phyloP scores from a whole-genome alignment of 2,329 filamentous ascomycete genomes.

The Aspergillus cejpii region DNA sequence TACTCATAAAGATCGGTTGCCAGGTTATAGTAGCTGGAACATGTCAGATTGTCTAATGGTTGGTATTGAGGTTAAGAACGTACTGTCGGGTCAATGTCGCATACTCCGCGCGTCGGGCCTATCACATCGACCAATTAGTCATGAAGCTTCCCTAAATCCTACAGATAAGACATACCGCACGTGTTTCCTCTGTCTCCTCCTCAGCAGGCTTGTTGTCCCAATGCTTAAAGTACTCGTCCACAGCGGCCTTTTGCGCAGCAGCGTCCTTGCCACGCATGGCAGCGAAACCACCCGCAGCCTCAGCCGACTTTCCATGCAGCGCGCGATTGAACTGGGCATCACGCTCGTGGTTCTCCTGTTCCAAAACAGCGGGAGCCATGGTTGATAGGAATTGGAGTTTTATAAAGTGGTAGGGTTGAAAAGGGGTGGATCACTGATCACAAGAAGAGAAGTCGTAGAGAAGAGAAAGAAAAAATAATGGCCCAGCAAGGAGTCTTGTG shows the following conservation, averaged over 20 bases:
- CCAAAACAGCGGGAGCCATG: conserved; percentile 56
- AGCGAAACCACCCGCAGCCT: conserved; percentile 64
- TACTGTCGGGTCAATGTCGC: conserved; percentile 89
- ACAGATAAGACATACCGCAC: conserved; percentile 54
- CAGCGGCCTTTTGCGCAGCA: conserved; percentile 68
- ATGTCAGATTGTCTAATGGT: conserved; percentile 1
- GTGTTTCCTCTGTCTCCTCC: conserved; percentile 73
- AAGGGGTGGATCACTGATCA: conserved; percentile 12
- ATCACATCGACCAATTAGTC: conserved; percentile 11
- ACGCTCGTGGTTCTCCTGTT: conserved; percentile 73
- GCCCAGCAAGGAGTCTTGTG: conserved; percentile 9
- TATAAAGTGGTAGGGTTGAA: conserved; percentile 12
- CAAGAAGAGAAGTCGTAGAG: conserved; percentile 11
- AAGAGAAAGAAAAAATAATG: conserved; percentile 5
- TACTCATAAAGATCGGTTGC: conserved; percentile 97
- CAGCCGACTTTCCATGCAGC: conserved; percentile 69
- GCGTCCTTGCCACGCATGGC: conserved; percentile 82
- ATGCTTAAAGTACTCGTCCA: conserved; percentile 93
- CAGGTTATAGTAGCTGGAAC: conserved; percentile 79
- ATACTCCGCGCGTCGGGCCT: conserved; percentile 80
- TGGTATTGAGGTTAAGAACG: conserved; percentile 32
- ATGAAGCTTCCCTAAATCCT: conserved; percentile 5
- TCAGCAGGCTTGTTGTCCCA: conserved; percentile 79
- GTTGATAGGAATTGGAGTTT: conserved; percentile 20
- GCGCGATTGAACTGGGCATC: conserved; percentile 89